These are phyloP conservation scores for Eucalyptus cloeziana DNA, from an alignment of 345 rosid genomes.

Conservation along the genomic window DNA sequence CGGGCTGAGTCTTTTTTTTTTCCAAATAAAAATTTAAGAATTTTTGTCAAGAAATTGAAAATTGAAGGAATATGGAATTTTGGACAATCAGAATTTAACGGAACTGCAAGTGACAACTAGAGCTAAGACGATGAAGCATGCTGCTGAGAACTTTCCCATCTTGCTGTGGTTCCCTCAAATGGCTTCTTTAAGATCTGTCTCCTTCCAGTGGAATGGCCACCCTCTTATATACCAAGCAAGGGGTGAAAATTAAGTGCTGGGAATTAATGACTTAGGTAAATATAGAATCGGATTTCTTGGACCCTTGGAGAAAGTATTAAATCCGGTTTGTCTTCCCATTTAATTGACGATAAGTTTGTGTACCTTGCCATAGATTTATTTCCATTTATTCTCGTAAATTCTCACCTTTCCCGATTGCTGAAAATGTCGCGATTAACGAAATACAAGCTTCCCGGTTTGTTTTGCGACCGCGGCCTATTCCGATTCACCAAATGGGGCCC, in stretches of 20 bases:
- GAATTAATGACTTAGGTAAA: not conserved
- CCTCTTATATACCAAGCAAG: not conserved
- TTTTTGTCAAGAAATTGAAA: not conserved
- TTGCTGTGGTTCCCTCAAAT: not conserved
- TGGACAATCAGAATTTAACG: accelerated
- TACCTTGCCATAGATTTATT: not conserved
- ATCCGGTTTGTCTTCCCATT: not conserved
- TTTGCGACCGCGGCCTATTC: not conserved
- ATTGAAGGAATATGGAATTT: not conserved
- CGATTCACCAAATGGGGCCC: not conserved
- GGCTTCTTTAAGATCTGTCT: not conserved
- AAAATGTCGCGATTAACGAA: not conserved
- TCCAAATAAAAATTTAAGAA: not conserved
- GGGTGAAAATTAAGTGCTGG: not conserved
- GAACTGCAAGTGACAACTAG: not conserved
- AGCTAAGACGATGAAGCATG: not conserved
- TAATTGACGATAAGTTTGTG: not conserved
- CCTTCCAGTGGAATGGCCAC: not conserved
- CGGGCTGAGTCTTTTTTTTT: not conserved
- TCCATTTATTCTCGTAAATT: not conserved
- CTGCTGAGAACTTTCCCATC: not conserved
- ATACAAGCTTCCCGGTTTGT: not conserved
- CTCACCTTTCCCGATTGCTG: not conserved
- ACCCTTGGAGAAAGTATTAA: not conserved
- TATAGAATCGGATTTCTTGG: not conserved